These are phyloP conservation scores for Malassezia psittaci DNA, from an alignment of 1,284 basidiomycete genomes.

Conservation along the genomic window DNA sequence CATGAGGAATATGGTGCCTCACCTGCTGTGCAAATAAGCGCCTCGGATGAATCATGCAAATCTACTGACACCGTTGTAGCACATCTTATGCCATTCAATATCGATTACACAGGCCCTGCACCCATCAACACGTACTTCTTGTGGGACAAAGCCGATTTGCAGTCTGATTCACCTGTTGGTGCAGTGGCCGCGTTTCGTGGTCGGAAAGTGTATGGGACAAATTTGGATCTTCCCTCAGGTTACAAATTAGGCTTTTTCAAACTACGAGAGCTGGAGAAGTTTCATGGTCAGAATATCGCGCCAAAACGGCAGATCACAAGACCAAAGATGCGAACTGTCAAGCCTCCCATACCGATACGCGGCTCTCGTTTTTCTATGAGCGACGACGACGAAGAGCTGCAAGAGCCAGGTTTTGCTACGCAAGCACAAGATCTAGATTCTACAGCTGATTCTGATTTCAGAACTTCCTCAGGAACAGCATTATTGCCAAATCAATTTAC, in stretches of 20 bases:
- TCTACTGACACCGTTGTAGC: not conserved
- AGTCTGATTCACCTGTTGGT: not conserved
- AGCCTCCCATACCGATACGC: constrained; percentile 1
- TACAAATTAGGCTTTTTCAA: constrained; percentile 11
- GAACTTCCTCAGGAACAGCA: no score
- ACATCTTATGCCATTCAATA: constrained; percentile 17
- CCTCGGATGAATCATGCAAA: not conserved
- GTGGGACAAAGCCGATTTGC: not conserved
- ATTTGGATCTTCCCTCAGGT: not conserved
- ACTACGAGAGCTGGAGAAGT: not conserved
- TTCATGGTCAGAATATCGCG: no score
- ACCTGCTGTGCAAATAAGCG: no score
- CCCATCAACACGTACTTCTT: constrained; percentile 15
- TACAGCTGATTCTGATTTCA: no score
- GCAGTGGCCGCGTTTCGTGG: constrained; percentile 12
- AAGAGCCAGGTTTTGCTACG: not conserved
- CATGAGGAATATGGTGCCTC: no score
- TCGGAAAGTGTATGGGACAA: constrained; percentile 3
- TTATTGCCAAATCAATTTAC: not conserved
- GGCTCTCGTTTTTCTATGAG: constrained; percentile 9
- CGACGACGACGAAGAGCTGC: constrained; percentile 14
- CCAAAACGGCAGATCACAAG: not conserved
- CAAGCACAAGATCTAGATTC: no score
- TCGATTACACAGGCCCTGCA: constrained; percentile 13
- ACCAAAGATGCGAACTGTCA: not conserved